A percentile compares a stretch with the other conserved stretches of the same genome.
Evolutionary conservation across 768 basidiomycete genomes (phyloP).

Genomic region (Tylopilus intermedius): DNA sequence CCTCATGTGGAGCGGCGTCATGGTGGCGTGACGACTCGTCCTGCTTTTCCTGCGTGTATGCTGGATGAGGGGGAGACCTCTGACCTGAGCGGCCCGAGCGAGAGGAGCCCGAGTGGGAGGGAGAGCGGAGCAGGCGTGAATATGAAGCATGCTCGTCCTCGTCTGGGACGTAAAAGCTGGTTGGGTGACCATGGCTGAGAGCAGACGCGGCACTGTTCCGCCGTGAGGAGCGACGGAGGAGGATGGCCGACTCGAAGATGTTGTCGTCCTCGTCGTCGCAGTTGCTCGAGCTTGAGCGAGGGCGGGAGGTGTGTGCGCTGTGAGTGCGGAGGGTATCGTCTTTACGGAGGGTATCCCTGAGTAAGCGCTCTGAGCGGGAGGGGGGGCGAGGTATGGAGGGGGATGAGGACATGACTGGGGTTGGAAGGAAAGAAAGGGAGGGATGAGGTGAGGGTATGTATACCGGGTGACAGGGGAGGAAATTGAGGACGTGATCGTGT

Average conservation of each 20-base stretch:
- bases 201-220: conserved; percentile 20
- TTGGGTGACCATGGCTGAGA: conserved; percentile 5
- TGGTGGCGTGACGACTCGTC: conserved; percentile 20
- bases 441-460: conserved; percentile 15
- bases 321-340: conserved; percentile 37
- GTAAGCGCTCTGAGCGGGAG: conserved; percentile 50
- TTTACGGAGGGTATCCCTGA: conserved; percentile 53
- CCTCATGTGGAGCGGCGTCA: conserved; percentile 45
- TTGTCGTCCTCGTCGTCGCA: conserved; percentile 26
- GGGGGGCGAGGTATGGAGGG: conserved; percentile 33
- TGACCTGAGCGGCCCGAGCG: conserved; percentile 21
- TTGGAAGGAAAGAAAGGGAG: conserved; percentile 5
- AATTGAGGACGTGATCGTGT: conserved; percentile 22
- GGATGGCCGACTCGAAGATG: conserved; percentile 26
- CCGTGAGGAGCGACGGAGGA: conserved; percentile 20
- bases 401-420: conserved; percentile 14
- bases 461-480: conserved; percentile 23
- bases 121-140: conserved; percentile 22
- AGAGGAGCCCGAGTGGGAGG: conserved; percentile 26
- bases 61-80: conserved; percentile 13
- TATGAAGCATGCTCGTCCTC: conserved; percentile 25
- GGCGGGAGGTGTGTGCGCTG: conserved; percentile 16
- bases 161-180: conserved; percentile 32
- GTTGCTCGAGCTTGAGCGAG: conserved; percentile 25
- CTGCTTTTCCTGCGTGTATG: conserved; percentile 16